Evolutionary conservation across 306 rosid species (phyloP).

Genomic region (Rosa rugosa): DNA sequence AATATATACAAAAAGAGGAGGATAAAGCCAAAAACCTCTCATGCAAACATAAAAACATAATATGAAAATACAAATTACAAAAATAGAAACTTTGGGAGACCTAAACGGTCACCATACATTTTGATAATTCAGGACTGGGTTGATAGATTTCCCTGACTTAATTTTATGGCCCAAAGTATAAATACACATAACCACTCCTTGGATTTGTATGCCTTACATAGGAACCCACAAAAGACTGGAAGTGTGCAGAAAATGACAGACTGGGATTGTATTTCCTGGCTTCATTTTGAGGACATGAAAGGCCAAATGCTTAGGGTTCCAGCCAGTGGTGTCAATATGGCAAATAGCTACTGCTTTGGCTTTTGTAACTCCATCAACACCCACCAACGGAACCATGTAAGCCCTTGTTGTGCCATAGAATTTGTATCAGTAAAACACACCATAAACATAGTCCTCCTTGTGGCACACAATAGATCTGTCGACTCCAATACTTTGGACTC

Average conservation of each 20-base stretch:
- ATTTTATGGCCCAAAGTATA: too few species aligned
- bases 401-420: conserved; percentile 10
- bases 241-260: conserved; percentile 36
- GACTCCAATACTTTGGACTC: conserved; percentile 23
- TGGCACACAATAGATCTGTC: conserved; percentile 39
- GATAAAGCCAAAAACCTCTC: too few species aligned
- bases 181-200: too few species aligned
- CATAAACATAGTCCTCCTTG: conserved; percentile 32
- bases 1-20: too few species aligned
- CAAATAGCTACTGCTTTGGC: conserved; percentile 39
- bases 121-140: too few species aligned
- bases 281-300: conserved; percentile 30
- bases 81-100: too few species aligned
- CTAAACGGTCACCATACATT: too few species aligned
- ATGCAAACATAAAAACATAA: too few species aligned
- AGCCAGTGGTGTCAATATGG: conserved; percentile 25
- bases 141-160: too few species aligned
- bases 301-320: conserved; percentile 18
- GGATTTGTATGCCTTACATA: background rate
- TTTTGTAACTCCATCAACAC: conserved; percentile 20
- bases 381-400: conserved; percentile 35
- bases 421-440: conserved; percentile 41
- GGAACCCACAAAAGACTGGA: conserved; percentile 40
- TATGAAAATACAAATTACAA: too few species aligned
- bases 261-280: conserved; percentile 38